Evolutionary conservation across 768 basidiomycete genomes (phyloP), one percentile per base, ranked within the genome.

Genomic region (Rhizopogon salebrosus): DNA sequence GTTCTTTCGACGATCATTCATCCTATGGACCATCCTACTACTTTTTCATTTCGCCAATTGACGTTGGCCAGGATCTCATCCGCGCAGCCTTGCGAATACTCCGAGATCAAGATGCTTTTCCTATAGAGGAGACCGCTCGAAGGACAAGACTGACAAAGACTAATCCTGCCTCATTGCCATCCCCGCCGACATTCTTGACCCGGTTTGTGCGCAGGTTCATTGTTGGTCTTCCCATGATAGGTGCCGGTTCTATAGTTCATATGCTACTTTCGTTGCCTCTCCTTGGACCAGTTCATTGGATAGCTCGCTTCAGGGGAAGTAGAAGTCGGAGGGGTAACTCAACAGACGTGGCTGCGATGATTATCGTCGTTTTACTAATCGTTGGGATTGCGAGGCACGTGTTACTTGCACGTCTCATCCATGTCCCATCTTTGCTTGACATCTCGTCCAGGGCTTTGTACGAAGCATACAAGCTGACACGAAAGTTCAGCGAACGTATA

Each of bases 181-280:
- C 66, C 22, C 69, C 80, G 13, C 70, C 71, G 2, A 72, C 84
- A 35, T 53, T 88, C 37, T 37, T 89, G 9, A 72, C 69, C 53
- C 72, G 76, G 29, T 80, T 90, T 58, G 56, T 87, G 49, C 80
- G 79, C 38, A 82, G 89, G n/a, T 85, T 92, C 64, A 58, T 92
- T 11, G 64, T 92, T 23, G 90, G 90, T 22, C 72, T 92, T 13
- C 89, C 90, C 26, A 75, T 91, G 52, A 77, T 92, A 11, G 89
- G 89, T 9, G 87, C 86, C 37, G 82, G 82, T 18, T 90, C 87
- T 14, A 66, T 92, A 39, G 78, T 89, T 16, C 86, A 88, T 49
- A 80, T 89, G 79, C 67, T 92, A 14, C 56, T 83, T 60, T 80
- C 86, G 3, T 64, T 83, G 6, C 85, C 83, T 22, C 65, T 85